Conservation (phyloP, 805 yeast species). For the Starmerella sp. region DNA sequence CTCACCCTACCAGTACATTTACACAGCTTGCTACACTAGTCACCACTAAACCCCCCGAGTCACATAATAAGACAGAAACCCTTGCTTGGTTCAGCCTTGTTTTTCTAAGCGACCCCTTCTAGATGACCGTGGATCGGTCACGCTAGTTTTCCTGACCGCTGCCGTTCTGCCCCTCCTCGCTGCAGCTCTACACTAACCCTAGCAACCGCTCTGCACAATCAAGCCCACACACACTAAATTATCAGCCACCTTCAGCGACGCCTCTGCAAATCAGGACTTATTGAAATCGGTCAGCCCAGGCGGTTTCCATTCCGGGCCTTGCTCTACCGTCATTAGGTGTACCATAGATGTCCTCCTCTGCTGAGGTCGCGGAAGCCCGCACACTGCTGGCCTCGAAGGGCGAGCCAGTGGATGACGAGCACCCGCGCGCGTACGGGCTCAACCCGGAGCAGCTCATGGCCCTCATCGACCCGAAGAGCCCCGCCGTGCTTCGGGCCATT, state of each 20-base stretch:
- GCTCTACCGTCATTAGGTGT: not conserved
- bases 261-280: not conserved
- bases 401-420: not conserved
- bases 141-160: not conserved
- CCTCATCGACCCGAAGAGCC: slow-evolving; percentile 32
- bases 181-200: not conserved
- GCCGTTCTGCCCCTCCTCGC: not conserved
- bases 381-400: slow-evolving; percentile 11
- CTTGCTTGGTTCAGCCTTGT: too few relatives aligned
- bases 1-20: too few relatives aligned
- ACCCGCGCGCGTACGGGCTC: slow-evolving; percentile 12
- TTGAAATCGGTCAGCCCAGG: not conserved
- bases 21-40: too few relatives aligned
- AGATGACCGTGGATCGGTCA: not conserved
- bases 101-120: too few relatives aligned
- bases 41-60: too few relatives aligned
- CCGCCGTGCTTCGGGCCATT: slow-evolving; percentile 28
- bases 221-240: not conserved
- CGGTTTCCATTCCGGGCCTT: not conserved
- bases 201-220: not conserved
- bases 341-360: not conserved
- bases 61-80: too few relatives aligned
- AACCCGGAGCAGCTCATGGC: slow-evolving; percentile 20
- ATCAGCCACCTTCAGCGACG: not conserved
- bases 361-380: slow-evolving; percentile 12